A percentile compares a stretch with the other conserved stretches of the same genome.
These are phyloP conservation scores for Hydrangea macrophylla DNA, from an alignment of 148 eudicot species.

Conservation along the genomic window DNA sequence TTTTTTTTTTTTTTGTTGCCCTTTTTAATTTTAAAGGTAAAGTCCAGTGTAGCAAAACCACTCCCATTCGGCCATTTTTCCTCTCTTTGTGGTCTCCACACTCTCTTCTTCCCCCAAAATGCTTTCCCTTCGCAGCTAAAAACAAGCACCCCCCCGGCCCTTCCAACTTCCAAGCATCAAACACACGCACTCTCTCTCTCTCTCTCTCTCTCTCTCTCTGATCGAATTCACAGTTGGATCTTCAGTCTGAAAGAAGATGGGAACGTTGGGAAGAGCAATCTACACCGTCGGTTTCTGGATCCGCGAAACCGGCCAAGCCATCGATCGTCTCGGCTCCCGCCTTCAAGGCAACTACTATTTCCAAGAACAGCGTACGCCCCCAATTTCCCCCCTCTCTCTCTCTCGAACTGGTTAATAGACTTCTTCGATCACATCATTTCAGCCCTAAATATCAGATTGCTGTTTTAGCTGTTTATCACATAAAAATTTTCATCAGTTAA, in stretches of 20 bases:
- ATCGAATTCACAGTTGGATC: not conserved
- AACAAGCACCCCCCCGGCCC: not conserved
- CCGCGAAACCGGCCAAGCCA: conserved; percentile 90
- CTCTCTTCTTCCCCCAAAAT: not conserved
- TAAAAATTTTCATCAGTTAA: not conserved
- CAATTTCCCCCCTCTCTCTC: not conserved
- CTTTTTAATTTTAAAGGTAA: too few relatives aligned
- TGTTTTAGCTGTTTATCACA: not conserved
- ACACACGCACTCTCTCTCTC: not conserved
- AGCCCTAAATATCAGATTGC: not conserved
- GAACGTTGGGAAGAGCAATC: conserved; percentile 72
- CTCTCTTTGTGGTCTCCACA: conserved; percentile 1
- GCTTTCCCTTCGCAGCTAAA: not conserved
- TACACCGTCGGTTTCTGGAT: conserved; percentile 93
- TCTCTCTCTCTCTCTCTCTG: not conserved
- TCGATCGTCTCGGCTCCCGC: conserved; percentile 90
- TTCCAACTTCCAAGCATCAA: too few relatives aligned
- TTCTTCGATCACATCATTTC: not conserved
- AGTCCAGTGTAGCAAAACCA: not conserved
- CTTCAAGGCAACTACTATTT: conserved; percentile 78
- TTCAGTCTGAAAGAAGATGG: conserved; percentile 35
- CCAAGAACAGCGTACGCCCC: conserved; percentile 66
- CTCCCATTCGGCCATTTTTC: not conserved
- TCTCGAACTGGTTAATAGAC: not conserved
- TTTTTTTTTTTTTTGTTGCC: too few relatives aligned